Evolutionary conservation across 108 stramenopile genomes (phyloP).

Genomic region (Skeletonema marinoi): DNA sequence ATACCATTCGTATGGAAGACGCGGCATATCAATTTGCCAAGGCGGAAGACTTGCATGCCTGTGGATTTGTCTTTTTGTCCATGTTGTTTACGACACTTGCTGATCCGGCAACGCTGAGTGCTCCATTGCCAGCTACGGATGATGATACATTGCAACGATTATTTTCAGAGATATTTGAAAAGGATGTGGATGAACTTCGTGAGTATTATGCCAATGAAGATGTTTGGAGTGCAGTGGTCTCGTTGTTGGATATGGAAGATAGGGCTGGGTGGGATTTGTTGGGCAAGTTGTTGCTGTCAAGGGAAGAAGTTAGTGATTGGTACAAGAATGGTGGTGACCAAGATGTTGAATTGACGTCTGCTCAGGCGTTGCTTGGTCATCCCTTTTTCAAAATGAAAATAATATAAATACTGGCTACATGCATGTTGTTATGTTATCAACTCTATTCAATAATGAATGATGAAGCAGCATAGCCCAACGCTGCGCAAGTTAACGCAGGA

Average conservation of each 20-base stretch:
- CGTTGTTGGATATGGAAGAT: conserved; percentile 69
- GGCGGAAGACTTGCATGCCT: conserved; percentile 85
- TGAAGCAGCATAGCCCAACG: conserved; percentile 60
- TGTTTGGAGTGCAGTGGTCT: conserved; percentile 67
- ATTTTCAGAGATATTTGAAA: conserved; percentile 78
- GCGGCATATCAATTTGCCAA: conserved; percentile 64
- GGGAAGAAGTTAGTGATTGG: conserved; percentile 57
- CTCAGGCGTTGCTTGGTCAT: conserved; percentile 55
- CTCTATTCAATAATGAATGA: conserved; percentile 8
- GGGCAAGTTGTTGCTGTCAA: conserved; percentile 63
- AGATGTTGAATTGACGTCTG: conserved; percentile 44
- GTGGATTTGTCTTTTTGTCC: conserved; percentile 81
- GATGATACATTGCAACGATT: conserved; percentile 84
- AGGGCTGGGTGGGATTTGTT: conserved; percentile 81
- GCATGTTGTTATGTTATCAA: not conserved
- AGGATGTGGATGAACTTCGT: conserved; percentile 76
- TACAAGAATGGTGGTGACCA: conserved; percentile 39
- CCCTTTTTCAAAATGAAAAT: conserved; percentile 60
- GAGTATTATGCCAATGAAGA: conserved; percentile 85
- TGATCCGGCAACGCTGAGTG: conserved; percentile 52
- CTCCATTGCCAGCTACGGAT: conserved; percentile 74
- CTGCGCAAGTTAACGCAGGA: conserved; percentile 75
- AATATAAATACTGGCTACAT: not conserved
- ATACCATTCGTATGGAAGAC: not conserved
- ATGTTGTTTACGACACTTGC: conserved; percentile 73